These are phyloP conservation scores for Fusarium udum DNA, from an alignment of 2,329 filamentous ascomycete species.

Conservation along the genomic window DNA sequence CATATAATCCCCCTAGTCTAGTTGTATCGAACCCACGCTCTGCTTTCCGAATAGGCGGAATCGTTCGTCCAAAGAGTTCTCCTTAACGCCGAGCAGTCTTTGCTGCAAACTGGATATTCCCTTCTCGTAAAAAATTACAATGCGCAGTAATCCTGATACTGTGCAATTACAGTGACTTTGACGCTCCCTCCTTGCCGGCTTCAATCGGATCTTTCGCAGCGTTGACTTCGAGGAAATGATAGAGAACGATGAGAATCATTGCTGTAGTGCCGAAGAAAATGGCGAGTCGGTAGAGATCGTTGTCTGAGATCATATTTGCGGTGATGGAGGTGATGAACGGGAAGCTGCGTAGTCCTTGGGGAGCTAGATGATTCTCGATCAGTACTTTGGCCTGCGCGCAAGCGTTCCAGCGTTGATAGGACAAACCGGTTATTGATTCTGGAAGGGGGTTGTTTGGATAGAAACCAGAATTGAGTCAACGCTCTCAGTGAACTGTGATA, in stretches of 20 bases:
- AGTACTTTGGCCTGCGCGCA: slow-evolving; percentile 11
- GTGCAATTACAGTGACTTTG: slow-evolving; percentile 30
- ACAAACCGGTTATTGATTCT: slow-evolving; percentile 3
- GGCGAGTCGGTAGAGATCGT: slow-evolving; percentile 88
- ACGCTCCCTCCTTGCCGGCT: slow-evolving; percentile 12
- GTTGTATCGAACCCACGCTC: slow-evolving; percentile 4
- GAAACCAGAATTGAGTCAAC: neutral
- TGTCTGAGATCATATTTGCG: slow-evolving; percentile 90
- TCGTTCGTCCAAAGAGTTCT: slow-evolving; percentile 21
- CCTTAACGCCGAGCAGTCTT: slow-evolving; percentile 33
- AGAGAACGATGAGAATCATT: slow-evolving; percentile 92
- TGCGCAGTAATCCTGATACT: slow-evolving; percentile 4
- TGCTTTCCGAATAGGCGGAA: neutral
- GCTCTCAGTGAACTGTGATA: neutral
- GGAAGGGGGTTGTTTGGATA: neutral
- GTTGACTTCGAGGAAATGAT: slow-evolving; percentile 97
- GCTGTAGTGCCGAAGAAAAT: slow-evolving; percentile 90
- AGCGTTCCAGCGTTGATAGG: neutral
- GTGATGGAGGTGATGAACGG: slow-evolving; percentile 3
- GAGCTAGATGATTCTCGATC: slow-evolving; percentile 15
- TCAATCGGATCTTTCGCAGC: slow-evolving; percentile 50
- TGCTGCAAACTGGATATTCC: slow-evolving; percentile 18
- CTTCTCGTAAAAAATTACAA: slow-evolving; percentile 24
- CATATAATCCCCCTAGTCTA: slow-evolving; percentile 1
- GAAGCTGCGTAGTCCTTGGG: neutral